A percentile compares a stretch with the other conserved stretches of the same genome.
Evolutionary conservation across 2,329 filamentous ascomycete species (phyloP).

Genomic region (Calonectria henricotiae): DNA sequence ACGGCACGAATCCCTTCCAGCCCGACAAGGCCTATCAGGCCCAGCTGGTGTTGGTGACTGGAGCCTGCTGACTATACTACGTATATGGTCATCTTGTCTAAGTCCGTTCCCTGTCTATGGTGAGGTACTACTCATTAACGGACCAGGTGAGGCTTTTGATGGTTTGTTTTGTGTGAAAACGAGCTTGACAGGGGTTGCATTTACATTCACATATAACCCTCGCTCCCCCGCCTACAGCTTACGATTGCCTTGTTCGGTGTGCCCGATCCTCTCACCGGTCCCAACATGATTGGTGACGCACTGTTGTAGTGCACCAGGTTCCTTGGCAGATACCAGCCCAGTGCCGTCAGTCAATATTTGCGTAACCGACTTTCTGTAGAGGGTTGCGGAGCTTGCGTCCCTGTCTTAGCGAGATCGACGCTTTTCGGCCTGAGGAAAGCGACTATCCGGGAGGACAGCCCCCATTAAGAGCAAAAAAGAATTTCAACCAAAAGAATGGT

Average conservation of each 20-base stretch:
- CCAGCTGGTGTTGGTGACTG: background rate
- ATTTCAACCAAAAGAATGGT: background rate
- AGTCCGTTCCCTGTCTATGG: too few relatives aligned
- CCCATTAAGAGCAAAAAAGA: background rate
- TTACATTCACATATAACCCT: background rate
- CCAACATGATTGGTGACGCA: constrained; percentile 23
- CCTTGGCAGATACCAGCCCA: constrained; percentile 13
- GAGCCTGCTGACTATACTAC: background rate
- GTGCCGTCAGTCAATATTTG: constrained; percentile 27
- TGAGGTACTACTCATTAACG: background rate
- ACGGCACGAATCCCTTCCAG: background rate
- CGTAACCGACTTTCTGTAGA: constrained; percentile 32
- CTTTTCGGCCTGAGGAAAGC: constrained; percentile 17
- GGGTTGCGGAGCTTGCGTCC: constrained; percentile 8
- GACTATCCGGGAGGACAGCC: background rate
- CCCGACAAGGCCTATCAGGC: background rate
- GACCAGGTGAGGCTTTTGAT: background rate
- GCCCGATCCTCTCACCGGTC: constrained; percentile 22
- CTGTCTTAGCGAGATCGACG: constrained; percentile 33
- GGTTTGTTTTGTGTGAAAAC: background rate
- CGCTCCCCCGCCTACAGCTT: background rate
- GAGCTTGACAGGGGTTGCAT: background rate
- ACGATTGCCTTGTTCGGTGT: constrained; percentile 19
- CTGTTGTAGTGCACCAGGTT: constrained; percentile 9
- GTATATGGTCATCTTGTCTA: background rate